Conservation (phyloP, 352 stramenopile species). For the Phytopythium vexans region DNA sequence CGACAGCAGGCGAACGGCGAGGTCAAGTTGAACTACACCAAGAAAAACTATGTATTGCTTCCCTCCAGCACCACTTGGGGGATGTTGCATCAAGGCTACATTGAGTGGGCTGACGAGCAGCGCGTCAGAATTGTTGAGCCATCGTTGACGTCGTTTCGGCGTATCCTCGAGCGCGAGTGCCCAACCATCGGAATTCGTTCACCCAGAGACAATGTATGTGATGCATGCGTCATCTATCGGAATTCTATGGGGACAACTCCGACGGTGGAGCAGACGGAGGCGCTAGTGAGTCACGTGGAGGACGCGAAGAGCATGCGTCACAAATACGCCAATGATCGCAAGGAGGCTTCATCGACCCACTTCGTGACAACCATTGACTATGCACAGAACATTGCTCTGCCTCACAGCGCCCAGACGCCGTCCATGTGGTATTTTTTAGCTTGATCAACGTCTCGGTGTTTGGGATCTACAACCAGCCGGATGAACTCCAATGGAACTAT, state of each 20-base stretch:
- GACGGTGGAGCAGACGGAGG: slow-evolving; percentile 6
- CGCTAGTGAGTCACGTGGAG: slow-evolving; percentile 2
- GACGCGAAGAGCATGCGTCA: slow-evolving; percentile 5
- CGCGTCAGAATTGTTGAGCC: slow-evolving; percentile 5
- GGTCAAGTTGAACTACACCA: background rate
- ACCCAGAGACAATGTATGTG: slow-evolving; percentile 10
- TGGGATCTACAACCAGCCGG: background rate
- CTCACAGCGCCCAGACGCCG: slow-evolving; percentile 1
- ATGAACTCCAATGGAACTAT: too few relatives aligned
- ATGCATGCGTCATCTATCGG: slow-evolving; percentile 7
- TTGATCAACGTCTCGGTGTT: slow-evolving; percentile 6
- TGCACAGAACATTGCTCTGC: slow-evolving; percentile 8
- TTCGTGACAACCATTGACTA: slow-evolving; percentile 12
- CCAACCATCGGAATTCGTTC: slow-evolving; percentile 7
- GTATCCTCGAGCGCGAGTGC: slow-evolving; percentile 4
- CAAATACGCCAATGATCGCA: slow-evolving; percentile 4
- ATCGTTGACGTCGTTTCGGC: slow-evolving; percentile 1
- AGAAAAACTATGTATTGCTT: slow-evolving; percentile 6
- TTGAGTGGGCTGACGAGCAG: slow-evolving; percentile 8
- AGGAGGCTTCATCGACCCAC: background rate
- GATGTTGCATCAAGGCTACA: slow-evolving; percentile 7
- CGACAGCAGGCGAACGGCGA: slow-evolving; percentile 1
- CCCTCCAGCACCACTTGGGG: slow-evolving; percentile 6
- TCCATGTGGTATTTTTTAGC: slow-evolving; percentile 17
- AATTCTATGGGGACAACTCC: slow-evolving; percentile 3